Evolutionary conservation across 1,284 basidiomycete species (phyloP).

Genomic region (Fistulinella cinereoalba): DNA sequence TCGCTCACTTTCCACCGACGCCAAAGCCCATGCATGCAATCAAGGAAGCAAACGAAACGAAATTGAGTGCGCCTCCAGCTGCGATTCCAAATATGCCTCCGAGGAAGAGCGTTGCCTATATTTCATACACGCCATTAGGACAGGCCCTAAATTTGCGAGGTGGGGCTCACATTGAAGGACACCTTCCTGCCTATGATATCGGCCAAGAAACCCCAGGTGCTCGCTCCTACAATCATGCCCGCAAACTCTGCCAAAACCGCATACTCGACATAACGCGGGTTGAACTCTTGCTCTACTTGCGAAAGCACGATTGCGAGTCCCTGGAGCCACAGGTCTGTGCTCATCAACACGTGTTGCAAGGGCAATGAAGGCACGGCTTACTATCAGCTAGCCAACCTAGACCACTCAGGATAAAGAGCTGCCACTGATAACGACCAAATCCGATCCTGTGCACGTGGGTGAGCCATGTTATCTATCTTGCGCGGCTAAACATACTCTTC

Average conservation of each 20-base stretch:
- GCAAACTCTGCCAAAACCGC: slow-evolving; percentile 55
- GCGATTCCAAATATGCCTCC: slow-evolving; percentile 58
- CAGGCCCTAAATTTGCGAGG: neutral
- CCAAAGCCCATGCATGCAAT: slow-evolving; percentile 56
- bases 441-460: slow-evolving; percentile 44
- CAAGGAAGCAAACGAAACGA: slow-evolving; percentile 48
- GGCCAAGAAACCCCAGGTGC: slow-evolving; percentile 50
- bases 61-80: slow-evolving; percentile 53
- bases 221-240: slow-evolving; percentile 58
- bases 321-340: slow-evolving; percentile 52
- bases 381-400: slow-evolving; percentile 54
- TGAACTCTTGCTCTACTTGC: slow-evolving; percentile 45
- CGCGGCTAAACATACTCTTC: slow-evolving; percentile 37
- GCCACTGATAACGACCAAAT: slow-evolving; percentile 59
- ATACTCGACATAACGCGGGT: slow-evolving; percentile 41
- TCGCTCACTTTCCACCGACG: slow-evolving; percentile 51
- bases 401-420: slow-evolving; percentile 57
- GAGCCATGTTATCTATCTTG: neutral
- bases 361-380: slow-evolving; percentile 29
- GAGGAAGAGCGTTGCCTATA: slow-evolving; percentile 52
- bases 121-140: neutral
- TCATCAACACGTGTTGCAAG: slow-evolving; percentile 16
- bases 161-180: slow-evolving; percentile 47
- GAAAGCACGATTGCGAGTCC: slow-evolving; percentile 52
- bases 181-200: slow-evolving; percentile 51